phyloP scores from a whole-genome alignment of 768 basidiomycete genomes.

The Myochromella boudieri region DNA sequence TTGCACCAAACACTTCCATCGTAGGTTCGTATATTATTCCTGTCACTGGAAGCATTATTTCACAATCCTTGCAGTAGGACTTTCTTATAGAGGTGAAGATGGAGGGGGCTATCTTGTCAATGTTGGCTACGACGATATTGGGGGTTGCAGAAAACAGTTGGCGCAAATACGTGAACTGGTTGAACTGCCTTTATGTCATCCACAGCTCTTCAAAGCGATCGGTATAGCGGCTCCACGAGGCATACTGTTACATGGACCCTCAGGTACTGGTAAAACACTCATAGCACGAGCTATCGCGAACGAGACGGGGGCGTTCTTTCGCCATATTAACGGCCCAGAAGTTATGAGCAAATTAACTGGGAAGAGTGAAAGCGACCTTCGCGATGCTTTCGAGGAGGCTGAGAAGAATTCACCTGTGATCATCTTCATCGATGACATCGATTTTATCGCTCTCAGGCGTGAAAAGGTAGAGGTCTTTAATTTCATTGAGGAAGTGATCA shows the following conservation, averaged over 20 bases:
- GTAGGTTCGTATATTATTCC: slow-evolving; percentile 35
- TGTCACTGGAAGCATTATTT: slow-evolving; percentile 11
- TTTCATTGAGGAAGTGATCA: neutral
- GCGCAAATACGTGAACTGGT: slow-evolving; percentile 99
- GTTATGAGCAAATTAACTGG: slow-evolving; percentile 99
- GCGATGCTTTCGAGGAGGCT: slow-evolving; percentile 99
- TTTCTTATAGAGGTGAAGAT: slow-evolving; percentile 97
- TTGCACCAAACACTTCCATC: slow-evolving; percentile 98
- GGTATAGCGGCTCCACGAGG: slow-evolving; percentile 99
- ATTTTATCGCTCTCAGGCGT: slow-evolving; percentile 99
- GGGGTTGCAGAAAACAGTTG: slow-evolving; percentile 99
- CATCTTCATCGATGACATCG: slow-evolving; percentile 99
- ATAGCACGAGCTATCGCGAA: slow-evolving; percentile 99
- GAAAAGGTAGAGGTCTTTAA: slow-evolving; percentile 70
- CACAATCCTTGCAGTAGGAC: slow-evolving; percentile 67
- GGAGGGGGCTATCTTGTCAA: slow-evolving; percentile 95
- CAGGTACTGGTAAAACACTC: slow-evolving; percentile 98
- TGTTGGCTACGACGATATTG: slow-evolving; percentile 99
- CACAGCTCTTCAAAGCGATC: slow-evolving; percentile 99
- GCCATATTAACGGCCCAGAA: slow-evolving; percentile 99
- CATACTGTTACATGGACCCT: slow-evolving; percentile 98
- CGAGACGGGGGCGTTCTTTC: slow-evolving; percentile 99
- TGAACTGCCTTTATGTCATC: slow-evolving; percentile 96
- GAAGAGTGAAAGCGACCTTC: slow-evolving; percentile 93
- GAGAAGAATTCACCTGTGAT: slow-evolving; percentile 99